Evolutionary conservation across 2,329 filamentous ascomycete genomes (phyloP).

Genomic region (Lasiodiplodia sp.): DNA sequence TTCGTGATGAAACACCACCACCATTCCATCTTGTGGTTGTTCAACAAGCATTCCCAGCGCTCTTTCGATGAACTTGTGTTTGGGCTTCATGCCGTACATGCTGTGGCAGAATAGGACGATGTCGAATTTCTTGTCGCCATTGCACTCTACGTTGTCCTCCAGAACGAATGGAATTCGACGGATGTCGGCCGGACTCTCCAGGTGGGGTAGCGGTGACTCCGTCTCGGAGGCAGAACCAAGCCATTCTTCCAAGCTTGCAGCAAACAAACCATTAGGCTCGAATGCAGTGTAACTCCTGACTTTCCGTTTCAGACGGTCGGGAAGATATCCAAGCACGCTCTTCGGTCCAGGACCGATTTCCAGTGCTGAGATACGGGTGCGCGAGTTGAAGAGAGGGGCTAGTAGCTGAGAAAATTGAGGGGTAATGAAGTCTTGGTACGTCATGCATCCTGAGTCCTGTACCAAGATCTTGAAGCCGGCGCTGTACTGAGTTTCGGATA

Average conservation of each 20-base stretch:
- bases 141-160: conserved; percentile 37
- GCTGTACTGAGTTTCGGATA: conserved; percentile 60
- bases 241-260: conserved; percentile 53
- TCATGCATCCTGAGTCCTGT: conserved; percentile 44
- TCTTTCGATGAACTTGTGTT: conserved; percentile 54
- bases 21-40: conserved; percentile 50
- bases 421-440: conserved; percentile 61
- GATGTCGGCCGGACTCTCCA: conserved; percentile 52
- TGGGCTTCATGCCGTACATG: conserved; percentile 66
- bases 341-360: conserved; percentile 67
- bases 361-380: conserved; percentile 58
- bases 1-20: conserved; percentile 65
- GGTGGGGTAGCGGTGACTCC: conserved; percentile 50
- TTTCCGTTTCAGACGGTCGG: conserved; percentile 50
- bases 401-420: conserved; percentile 58
- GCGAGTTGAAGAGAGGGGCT: conserved; percentile 51
- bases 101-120: conserved; percentile 69
- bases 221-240: conserved; percentile 43
- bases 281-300: conserved; percentile 62
- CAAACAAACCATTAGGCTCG: conserved; percentile 61
- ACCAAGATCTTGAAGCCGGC: conserved; percentile 57
- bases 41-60: conserved; percentile 59
- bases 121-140: conserved; percentile 56
- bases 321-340: conserved; percentile 61
- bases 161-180: conserved; percentile 49